Conservation (phyloP, 2,329 filamentous ascomycete genomes). For the Nemania bipapillata region DNA sequence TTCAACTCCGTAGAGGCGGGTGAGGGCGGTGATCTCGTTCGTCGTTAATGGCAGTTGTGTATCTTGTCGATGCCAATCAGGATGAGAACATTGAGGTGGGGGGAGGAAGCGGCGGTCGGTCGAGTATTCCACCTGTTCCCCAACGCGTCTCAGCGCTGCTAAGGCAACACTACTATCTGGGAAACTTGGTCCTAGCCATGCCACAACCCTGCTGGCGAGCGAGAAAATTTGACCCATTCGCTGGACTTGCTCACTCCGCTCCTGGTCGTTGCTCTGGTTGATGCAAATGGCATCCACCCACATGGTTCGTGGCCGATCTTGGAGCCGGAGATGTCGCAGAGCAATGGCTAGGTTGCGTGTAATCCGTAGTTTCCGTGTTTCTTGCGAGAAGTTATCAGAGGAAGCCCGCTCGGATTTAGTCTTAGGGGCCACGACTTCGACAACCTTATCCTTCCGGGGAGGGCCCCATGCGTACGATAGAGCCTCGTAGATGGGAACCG, state of each 20-base stretch:
- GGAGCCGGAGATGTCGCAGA: slow-evolving; percentile 35
- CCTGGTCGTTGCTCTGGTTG: slow-evolving; percentile 34
- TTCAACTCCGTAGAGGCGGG: background rate
- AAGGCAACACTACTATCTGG: slow-evolving; percentile 23
- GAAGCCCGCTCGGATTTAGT: background rate
- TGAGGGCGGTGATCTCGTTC: slow-evolving; percentile 25
- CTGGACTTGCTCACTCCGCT: slow-evolving; percentile 36
- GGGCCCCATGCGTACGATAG: slow-evolving; percentile 40
- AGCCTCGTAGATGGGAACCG: slow-evolving; percentile 34
- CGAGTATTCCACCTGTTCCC: slow-evolving; percentile 20
- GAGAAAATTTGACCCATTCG: slow-evolving; percentile 40
- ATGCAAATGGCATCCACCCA: slow-evolving; percentile 43
- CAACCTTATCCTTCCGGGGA: slow-evolving; percentile 3
- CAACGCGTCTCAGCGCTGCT: slow-evolving; percentile 23
- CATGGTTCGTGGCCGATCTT: slow-evolving; percentile 31
- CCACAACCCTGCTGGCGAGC: slow-evolving; percentile 33
- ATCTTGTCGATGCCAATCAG: background rate
- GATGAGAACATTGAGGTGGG: slow-evolving; percentile 22
- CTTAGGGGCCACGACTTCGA: background rate
- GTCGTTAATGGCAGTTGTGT: slow-evolving; percentile 2
- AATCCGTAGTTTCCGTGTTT: slow-evolving; percentile 11
- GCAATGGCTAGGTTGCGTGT: slow-evolving; percentile 30
- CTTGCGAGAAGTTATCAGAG: background rate
- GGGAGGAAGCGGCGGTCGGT: background rate
- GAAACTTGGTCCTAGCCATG: slow-evolving; percentile 37